Conservation (phyloP, 2,329 filamentous ascomycete genomes). For the Exophiala dermatitidis region DNA sequence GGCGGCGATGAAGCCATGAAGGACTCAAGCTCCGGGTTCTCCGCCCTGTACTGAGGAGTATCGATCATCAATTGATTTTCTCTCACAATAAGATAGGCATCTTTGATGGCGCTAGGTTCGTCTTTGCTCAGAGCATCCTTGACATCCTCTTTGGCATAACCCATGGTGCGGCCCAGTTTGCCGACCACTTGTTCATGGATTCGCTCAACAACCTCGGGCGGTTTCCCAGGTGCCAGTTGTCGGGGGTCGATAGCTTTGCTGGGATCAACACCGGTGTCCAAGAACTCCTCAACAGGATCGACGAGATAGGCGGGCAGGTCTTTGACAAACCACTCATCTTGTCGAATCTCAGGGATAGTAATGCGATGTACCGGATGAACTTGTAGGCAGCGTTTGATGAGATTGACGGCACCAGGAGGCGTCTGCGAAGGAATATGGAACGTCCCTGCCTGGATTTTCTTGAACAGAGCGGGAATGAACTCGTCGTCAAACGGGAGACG, state of each 20-base stretch:
- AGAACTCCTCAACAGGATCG: conserved; percentile 81
- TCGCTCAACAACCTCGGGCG: conserved; percentile 73
- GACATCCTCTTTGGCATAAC: conserved; percentile 89
- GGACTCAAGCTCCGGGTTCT: conserved; percentile 40
- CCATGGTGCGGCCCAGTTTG: conserved; percentile 97
- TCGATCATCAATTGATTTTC: conserved; percentile 86
- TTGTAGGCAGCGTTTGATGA: conserved; percentile 83
- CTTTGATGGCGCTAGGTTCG: conserved; percentile 96
- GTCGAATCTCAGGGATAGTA: conserved; percentile 85
- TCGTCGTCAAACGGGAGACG: conserved; percentile 92
- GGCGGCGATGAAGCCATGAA: conserved; percentile 53
- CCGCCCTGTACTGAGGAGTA: conserved; percentile 50
- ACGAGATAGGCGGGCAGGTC: conserved; percentile 81
- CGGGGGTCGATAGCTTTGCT: conserved; percentile 82
- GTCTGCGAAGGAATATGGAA: conserved; percentile 92
- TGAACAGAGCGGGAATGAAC: conserved; percentile 93
- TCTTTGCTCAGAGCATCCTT: conserved; percentile 86
- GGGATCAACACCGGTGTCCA: conserved; percentile 88
- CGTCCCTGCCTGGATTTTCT: conserved; percentile 91
- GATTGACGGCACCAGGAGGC: conserved; percentile 67
- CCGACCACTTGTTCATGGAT: conserved; percentile 87
- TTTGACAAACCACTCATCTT: conserved; percentile 88
- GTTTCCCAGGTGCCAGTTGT: conserved; percentile 71
- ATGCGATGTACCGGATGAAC: conserved; percentile 85
- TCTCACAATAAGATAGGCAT: conserved; percentile 94